phyloP scores from a whole-genome alignment of 345 rosid genomes.

The Acer negundo region DNA sequence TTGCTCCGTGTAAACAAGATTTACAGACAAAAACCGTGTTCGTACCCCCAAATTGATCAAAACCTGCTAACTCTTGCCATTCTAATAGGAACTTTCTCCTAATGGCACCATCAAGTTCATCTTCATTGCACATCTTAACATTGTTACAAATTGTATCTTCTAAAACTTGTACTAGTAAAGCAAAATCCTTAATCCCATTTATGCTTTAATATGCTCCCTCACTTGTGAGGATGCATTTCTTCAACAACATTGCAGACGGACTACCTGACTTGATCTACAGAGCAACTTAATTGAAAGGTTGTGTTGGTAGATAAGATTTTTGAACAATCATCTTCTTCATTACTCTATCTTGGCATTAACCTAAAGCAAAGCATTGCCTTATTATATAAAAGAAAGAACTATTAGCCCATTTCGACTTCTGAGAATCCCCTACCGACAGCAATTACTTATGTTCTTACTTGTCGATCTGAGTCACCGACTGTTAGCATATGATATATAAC shows the following conservation, averaged over 20 bases:
- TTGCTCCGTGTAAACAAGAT: too few species aligned
- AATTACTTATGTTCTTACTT: neutral
- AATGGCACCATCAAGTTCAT: neutral
- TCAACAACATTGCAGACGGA: neutral
- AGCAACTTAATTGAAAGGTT: neutral
- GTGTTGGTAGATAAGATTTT: neutral
- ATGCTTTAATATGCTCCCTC: neutral
- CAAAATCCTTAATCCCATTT: too few species aligned
- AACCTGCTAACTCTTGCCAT: neutral
- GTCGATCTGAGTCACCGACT: neutral
- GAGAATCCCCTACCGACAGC: neutral
- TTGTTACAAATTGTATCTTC: neutral
- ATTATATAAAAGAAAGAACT: neutral
- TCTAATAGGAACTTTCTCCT: neutral
- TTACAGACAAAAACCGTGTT: too few species aligned
- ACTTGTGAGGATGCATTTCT: neutral
- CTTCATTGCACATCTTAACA: neutral
- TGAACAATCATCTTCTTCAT: neutral
- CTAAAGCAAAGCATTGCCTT: neutral
- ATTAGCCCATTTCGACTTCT: neutral
- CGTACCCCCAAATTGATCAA: too few species aligned
- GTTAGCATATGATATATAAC: neutral
- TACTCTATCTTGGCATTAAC: neutral
- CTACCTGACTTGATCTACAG: neutral
- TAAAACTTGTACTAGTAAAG: neutral